phyloP scores from a whole-genome alignment of 1,139 yeast genomes.

The Saccharomyces uvarum region DNA sequence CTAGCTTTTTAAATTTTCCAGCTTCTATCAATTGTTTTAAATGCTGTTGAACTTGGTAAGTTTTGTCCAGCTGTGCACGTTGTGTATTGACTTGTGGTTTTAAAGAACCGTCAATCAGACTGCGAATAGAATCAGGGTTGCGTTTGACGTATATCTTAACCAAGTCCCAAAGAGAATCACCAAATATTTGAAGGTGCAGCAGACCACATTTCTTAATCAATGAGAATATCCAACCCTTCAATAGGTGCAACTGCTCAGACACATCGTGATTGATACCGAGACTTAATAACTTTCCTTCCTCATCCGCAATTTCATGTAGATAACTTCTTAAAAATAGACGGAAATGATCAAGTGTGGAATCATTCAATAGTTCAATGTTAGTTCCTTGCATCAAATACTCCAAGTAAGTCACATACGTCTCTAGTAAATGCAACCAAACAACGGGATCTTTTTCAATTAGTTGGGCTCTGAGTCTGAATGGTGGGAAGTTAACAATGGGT shows the following conservation, averaged over 20 bases:
- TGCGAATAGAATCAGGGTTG: conserved; percentile 43
- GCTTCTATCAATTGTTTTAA: conserved; percentile 39
- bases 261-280: conserved; percentile 69
- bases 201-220: conserved; percentile 48
- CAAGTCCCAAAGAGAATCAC: conserved; percentile 58
- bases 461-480: conserved; percentile 62
- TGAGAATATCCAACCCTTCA: conserved; percentile 47
- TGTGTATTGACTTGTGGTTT: conserved; percentile 29
- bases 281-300: conserved; percentile 51
- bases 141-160: conserved; percentile 44
- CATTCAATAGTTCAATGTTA: conserved; percentile 36
- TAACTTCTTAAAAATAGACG: conserved; percentile 49
- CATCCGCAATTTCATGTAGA: conserved; percentile 53
- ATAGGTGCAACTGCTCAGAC: conserved; percentile 40
- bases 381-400: conserved; percentile 37
- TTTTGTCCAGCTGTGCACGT: conserved; percentile 24
- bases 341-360: conserved; percentile 52
- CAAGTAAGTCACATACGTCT: conserved; percentile 50
- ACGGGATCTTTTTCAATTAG: conserved; percentile 75
- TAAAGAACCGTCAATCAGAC: conserved; percentile 42
- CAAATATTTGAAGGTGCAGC: conserved; percentile 47
- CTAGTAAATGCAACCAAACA: conserved; percentile 66
- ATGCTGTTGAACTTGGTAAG: conserved; percentile 31
- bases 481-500: conserved; percentile 67
- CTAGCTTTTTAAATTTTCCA: conserved; percentile 39